Base-by-base conservation (phyloP, 805 yeast species). In the Metschnikowia matae region DNA sequence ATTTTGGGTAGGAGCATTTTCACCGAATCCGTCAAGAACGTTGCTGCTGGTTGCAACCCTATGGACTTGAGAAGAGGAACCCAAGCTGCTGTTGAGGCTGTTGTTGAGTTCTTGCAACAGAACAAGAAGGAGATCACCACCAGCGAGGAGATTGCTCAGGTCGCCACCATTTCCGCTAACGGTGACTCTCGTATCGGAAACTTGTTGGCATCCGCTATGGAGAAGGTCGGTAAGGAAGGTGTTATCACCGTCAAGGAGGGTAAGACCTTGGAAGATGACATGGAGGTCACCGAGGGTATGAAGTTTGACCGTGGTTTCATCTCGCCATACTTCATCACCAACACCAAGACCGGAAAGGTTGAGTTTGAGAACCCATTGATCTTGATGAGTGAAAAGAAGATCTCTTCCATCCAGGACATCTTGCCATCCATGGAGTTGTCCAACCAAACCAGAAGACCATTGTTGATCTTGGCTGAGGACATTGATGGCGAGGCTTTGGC, bases 11-110 rank as follows among this genome's bases (percentile, higher is more conserved):
- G 96, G 71, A 86, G 96, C 51, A 92, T 92, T 61, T 89, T 92
- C 77, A 85, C 96, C 53, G 97, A 94, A 74, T 82, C 95, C 31
- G 96, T 92, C 54, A 90, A 89, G 80, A 89, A 89, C 65, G 99
- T 94, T 41, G 97, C 98, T 54, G 97, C 98, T 50, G 99, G 99
- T 54, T 91, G 97, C 74, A 94, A 92, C 78, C 98, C 99, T 62
- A 91, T 90, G 94, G 98, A 92, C 65, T 80, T 92, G 67, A 88
- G 98, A 81, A 84, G 94, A 68, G 99, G 99, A 63, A 83, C 96
- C 44, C 97, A 91, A 77, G 86, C 96, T 53, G 99, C 97, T 39
- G 98, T 91, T 46, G 92, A 89, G 68, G 90, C 91, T 40, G 96
- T 91, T 46, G 91, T 92, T 57, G 81, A 84, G 54, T 92, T 80